A percentile compares a stretch with the other conserved stretches of the same genome.
These are phyloP conservation scores for Starmerella ratchasimensis DNA, from an alignment of 805 yeast species.

Conservation along the genomic window DNA sequence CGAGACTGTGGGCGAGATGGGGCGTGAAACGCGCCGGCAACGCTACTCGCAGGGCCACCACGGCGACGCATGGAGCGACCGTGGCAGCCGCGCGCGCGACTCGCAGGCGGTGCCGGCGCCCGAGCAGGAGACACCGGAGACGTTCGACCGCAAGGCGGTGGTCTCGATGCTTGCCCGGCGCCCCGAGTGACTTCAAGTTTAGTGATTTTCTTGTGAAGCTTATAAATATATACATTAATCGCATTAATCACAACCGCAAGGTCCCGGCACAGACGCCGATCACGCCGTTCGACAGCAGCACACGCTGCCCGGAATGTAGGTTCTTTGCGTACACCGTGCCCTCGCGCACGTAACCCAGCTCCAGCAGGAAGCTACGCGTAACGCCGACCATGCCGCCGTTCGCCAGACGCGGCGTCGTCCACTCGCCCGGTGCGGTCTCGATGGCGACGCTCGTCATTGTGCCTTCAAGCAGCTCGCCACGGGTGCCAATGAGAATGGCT, in stretches of 20 bases:
- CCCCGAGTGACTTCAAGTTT: no score
- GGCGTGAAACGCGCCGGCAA: constrained; percentile 15
- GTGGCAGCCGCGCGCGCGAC: constrained; percentile 31
- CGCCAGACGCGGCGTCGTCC: constrained; percentile 71
- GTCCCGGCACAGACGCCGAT: constrained; percentile 43
- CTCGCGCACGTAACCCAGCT: constrained; percentile 41
- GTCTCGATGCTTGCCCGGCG: constrained; percentile 59
- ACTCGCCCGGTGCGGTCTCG: constrained; percentile 33
- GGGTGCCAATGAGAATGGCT: constrained; percentile 53
- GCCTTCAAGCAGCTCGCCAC: constrained; percentile 60
- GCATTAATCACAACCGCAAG: background rate
- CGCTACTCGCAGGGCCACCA: constrained; percentile 36
- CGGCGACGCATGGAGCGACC: constrained; percentile 50
- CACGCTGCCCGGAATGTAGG: constrained; percentile 51
- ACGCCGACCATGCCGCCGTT: constrained; percentile 80
- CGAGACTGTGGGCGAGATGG: constrained; percentile 31
- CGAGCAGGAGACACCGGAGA: constrained; percentile 22
- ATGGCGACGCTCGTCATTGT: constrained; percentile 72
- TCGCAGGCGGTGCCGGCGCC: constrained; percentile 2
- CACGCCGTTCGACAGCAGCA: constrained; percentile 67
- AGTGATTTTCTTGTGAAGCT: background rate
- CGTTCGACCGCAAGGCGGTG: constrained; percentile 69
- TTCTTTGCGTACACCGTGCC: constrained; percentile 34
- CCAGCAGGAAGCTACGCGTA: constrained; percentile 49
- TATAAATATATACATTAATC: background rate